These are phyloP conservation scores for Gynandropsis gynandra DNA, from an alignment of 345 rosid genomes.

Conservation along the genomic window DNA sequence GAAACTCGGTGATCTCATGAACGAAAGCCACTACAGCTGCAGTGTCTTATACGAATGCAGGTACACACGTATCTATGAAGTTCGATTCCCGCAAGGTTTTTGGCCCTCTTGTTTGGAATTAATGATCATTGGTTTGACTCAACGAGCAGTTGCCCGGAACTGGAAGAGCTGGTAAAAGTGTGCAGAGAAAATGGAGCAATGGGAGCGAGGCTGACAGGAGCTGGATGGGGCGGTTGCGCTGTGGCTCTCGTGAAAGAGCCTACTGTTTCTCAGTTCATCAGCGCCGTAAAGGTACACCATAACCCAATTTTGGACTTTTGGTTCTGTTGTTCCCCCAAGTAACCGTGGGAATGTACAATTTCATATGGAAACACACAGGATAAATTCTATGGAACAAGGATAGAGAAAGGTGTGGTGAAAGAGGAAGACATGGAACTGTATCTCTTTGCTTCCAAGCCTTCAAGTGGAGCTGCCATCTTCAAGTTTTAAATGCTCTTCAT, in stretches of 20 bases:
- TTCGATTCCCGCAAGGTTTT: too few species aligned
- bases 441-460: conserved; percentile 92
- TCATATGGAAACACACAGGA: conserved; percentile 44
- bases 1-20: conserved; percentile 90
- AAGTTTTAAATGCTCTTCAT: conserved; percentile 35
- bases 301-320: background rate
- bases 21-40: conserved; percentile 89
- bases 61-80: conserved; percentile 25
- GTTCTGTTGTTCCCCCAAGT: background rate
- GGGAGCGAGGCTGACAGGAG: conserved; percentile 96
- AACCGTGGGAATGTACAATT: background rate
- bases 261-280: conserved; percentile 74
- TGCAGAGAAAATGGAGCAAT: conserved; percentile 69
- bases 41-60: conserved; percentile 94
- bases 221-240: conserved; percentile 99
- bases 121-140: too few species aligned
- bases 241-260: conserved; percentile 81
- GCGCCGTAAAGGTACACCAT: conserved; percentile 57
- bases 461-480: conserved; percentile 95
- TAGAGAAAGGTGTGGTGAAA: conserved; percentile 59
- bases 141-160: conserved; percentile 72
- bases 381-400: conserved; percentile 63
- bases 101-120: too few species aligned
- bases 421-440: conserved; percentile 75
- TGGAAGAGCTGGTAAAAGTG: conserved; percentile 79